Percentiles rank a stretch among this genome's conserved stretches.
phyloP scores from a whole-genome alignment of 108 stramenopile species.

The Skeletonema grethae region DNA sequence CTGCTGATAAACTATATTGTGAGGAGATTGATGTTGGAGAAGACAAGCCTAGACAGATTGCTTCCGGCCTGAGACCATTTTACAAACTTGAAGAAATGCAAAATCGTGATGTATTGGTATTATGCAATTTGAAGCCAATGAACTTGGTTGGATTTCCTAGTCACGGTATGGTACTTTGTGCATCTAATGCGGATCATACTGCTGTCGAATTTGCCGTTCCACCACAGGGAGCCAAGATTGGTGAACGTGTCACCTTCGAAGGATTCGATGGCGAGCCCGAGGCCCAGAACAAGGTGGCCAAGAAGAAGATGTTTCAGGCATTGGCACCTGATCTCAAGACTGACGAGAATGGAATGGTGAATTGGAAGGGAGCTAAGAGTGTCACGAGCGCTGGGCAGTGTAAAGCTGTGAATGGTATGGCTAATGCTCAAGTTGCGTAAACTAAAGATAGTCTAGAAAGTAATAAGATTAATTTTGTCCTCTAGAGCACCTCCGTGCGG shows the following conservation, averaged over 20 bases:
- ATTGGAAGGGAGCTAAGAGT: conserved; percentile 73
- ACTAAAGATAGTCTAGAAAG: conserved; percentile 24
- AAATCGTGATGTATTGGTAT: conserved; percentile 83
- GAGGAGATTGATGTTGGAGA: conserved; percentile 97
- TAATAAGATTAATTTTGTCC: conserved; percentile 16
- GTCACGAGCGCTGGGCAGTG: conserved; percentile 67
- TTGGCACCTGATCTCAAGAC: conserved; percentile 84
- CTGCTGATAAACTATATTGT: conserved; percentile 96
- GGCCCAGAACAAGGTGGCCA: conserved; percentile 86
- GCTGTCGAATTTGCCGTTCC: conserved; percentile 83
- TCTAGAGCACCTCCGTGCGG: conserved; percentile 41
- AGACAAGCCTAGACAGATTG: conserved; percentile 85
- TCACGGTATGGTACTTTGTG: conserved; percentile 94
- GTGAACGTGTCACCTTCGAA: conserved; percentile 81
- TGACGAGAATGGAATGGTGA: conserved; percentile 69
- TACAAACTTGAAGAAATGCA: conserved; percentile 87
- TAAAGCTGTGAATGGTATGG: conserved; percentile 81
- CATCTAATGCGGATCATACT: conserved; percentile 79
- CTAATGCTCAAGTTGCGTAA: conserved; percentile 80
- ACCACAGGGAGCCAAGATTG: conserved; percentile 72
- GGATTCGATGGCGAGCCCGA: conserved; percentile 77
- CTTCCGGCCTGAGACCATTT: conserved; percentile 92
- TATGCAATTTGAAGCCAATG: conserved; percentile 95
- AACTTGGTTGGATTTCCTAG: conserved; percentile 88
- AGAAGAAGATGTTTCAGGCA: conserved; percentile 90